phyloP scores from a whole-genome alignment of 768 basidiomycete genomes.

The Dioszegia hungarica region DNA sequence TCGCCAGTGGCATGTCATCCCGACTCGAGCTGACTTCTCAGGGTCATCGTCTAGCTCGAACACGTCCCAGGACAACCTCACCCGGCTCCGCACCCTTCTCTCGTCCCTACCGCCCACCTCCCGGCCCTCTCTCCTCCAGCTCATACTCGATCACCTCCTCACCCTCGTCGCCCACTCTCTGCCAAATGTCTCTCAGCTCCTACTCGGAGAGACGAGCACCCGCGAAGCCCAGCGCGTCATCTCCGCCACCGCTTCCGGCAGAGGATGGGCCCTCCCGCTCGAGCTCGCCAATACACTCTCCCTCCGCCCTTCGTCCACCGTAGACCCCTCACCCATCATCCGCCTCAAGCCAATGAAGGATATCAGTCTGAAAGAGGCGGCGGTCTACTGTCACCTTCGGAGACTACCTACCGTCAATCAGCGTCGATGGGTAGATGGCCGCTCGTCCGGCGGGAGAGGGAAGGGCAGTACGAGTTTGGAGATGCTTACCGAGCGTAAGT shows the following conservation, averaged over 20 bases:
- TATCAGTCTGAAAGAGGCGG: conserved; percentile 39
- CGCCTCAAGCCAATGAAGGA: conserved; percentile 45
- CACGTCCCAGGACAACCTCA: conserved; percentile 8
- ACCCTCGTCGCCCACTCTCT: conserved; percentile 17
- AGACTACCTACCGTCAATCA: conserved; percentile 30
- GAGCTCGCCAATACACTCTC: conserved; percentile 23
- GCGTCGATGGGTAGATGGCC: conserved; percentile 29
- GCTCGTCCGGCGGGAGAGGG: conserved; percentile 21
- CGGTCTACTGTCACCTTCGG: conserved; percentile 35
- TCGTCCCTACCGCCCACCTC: conserved; percentile 37
- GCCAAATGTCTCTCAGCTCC: conserved; percentile 38
- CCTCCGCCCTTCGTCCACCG: not conserved
- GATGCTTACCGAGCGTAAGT: conserved; percentile 45
- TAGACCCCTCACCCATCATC: not conserved
- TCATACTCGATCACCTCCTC: conserved; percentile 37
- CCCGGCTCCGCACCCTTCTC: conserved; percentile 31
- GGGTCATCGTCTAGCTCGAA: conserved; percentile 7
- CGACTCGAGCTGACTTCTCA: too few relatives aligned
- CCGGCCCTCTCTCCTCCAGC: conserved; percentile 37
- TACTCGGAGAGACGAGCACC: conserved; percentile 45
- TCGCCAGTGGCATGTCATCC: too few relatives aligned
- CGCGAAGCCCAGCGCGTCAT: conserved; percentile 44
- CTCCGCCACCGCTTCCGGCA: conserved; percentile 36
- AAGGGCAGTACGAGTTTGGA: conserved; percentile 41
- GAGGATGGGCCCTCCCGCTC: conserved; percentile 43